These are phyloP conservation scores for Chrysoporthe austroafricana DNA, from an alignment of 2,329 filamentous ascomycete genomes.

Conservation along the genomic window DNA sequence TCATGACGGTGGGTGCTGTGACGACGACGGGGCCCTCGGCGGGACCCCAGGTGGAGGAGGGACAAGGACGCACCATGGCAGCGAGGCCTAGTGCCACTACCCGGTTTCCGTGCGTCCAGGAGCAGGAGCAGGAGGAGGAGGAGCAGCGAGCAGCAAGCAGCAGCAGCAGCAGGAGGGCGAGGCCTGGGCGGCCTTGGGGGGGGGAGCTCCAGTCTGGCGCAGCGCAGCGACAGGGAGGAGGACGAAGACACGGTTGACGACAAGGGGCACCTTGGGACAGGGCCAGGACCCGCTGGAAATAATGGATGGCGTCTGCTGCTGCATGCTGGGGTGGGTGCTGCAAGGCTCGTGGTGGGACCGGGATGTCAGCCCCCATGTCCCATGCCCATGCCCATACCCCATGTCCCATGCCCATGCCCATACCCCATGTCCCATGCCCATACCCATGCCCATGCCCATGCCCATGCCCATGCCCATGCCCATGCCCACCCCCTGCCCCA, in stretches of 20 bases:
- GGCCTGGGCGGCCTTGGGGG: not conserved
- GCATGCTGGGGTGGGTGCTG: constrained; percentile 20
- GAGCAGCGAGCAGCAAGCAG: no score
- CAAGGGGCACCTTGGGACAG: constrained; percentile 20
- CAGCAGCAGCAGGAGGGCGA: no score
- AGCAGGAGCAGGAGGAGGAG: constrained; percentile 16
- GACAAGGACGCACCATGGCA: not conserved
- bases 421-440: not conserved
- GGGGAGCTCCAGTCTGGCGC: constrained; percentile 2
- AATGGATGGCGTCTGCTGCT: constrained; percentile 26
- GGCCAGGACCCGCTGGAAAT: constrained; percentile 24
- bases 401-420: not conserved
- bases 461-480: not conserved
- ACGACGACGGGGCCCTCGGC: not conserved
- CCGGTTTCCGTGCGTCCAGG: constrained; percentile 10
- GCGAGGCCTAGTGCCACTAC: constrained; percentile 16
- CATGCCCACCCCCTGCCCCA: no score
- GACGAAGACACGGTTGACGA: not conserved
- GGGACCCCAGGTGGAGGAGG: not conserved
- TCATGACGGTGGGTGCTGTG: constrained; percentile 3
- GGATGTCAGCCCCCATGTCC: constrained; percentile 18
- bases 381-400: not conserved
- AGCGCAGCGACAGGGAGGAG: not conserved
- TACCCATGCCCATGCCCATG: no score
- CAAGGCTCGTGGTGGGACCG: constrained; percentile 28